Percentiles rank a stretch among this genome's conserved stretches.
These are phyloP conservation scores for Nigrospora sphaerica DNA, from an alignment of 2,329 filamentous ascomycete genomes.

Conservation along the genomic window DNA sequence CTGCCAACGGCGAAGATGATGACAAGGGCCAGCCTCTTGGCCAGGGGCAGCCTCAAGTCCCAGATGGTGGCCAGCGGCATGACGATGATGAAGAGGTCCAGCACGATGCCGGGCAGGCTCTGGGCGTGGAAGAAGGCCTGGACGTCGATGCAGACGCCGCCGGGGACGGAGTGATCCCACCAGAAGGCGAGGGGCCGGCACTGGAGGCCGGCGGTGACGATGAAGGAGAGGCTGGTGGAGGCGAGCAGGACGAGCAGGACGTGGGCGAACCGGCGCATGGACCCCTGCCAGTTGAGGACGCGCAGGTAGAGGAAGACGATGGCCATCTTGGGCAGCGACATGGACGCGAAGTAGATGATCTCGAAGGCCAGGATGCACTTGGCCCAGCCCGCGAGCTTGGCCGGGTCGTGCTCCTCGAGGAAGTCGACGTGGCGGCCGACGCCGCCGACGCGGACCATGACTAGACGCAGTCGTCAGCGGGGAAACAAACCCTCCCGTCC, in stretches of 20 bases:
- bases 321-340: conserved; percentile 19
- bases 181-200: conserved; percentile 12
- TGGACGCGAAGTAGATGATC: conserved; percentile 18
- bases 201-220: conserved; percentile 14
- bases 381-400: conserved; percentile 11
- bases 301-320: conserved; percentile 22
- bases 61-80: conserved; percentile 19
- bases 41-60: conserved; percentile 14
- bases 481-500: too few relatives aligned
- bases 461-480: conserved; percentile 4
- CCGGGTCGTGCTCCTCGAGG: conserved; percentile 9
- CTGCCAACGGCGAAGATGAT: conserved; percentile 17
- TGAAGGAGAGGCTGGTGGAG: conserved; percentile 13
- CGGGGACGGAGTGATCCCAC: conserved; percentile 9
- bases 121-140: conserved; percentile 18
- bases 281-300: conserved; percentile 17
- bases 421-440: conserved; percentile 14
- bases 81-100: conserved; percentile 17
- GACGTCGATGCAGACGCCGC: conserved; percentile 12
- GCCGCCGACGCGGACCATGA: conserved; percentile 14
- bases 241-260: conserved; percentile 11
- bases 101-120: conserved; percentile 13
- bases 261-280: conserved; percentile 10
- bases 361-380: conserved; percentile 18
- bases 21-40: conserved; percentile 16